Percentiles rank a stretch among this genome's conserved stretches.
Evolutionary conservation across 2,329 filamentous ascomycete genomes (phyloP).

Genomic region (Fusarium stilboides): DNA sequence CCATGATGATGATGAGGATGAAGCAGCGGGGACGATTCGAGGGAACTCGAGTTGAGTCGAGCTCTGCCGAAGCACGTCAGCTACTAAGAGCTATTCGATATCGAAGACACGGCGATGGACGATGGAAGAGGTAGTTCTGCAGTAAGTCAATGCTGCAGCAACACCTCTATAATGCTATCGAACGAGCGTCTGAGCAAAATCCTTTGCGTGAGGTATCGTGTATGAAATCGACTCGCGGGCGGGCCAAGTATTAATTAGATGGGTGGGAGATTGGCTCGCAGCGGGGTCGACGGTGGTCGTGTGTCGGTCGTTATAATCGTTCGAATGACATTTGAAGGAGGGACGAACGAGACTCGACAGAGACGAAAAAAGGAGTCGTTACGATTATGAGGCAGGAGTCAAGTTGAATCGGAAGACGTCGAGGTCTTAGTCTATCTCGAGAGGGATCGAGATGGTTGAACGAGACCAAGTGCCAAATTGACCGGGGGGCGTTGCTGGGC

Average conservation of each 20-base stretch:
- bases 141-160: slow-evolving; percentile 56
- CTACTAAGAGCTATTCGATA: slow-evolving; percentile 44
- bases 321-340: slow-evolving; percentile 53
- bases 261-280: slow-evolving; percentile 41
- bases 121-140: slow-evolving; percentile 44
- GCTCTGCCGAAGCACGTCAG: slow-evolving; percentile 40
- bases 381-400: slow-evolving; percentile 25
- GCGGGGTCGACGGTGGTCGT: slow-evolving; percentile 49
- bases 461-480: slow-evolving; percentile 42
- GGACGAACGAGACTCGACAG: slow-evolving; percentile 44
- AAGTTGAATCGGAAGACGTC: slow-evolving; percentile 32
- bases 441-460: slow-evolving; percentile 40
- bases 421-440: slow-evolving; percentile 38
- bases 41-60: slow-evolving; percentile 40
- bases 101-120: slow-evolving; percentile 45
- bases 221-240: slow-evolving; percentile 30
- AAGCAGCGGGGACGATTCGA: slow-evolving; percentile 38
- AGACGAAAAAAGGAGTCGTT: slow-evolving; percentile 38
- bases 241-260: slow-evolving; percentile 29
- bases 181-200: slow-evolving; percentile 26
- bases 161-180: slow-evolving; percentile 40
- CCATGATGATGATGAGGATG: slow-evolving; percentile 71
- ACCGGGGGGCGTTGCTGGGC: slow-evolving; percentile 50
- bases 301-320: slow-evolving; percentile 53
- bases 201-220: slow-evolving; percentile 20